Percentiles rank a stretch among this genome's conserved stretches.
Conservation (phyloP, 2,329 filamentous ascomycete species). For the Escovopsis sp. region DNA sequence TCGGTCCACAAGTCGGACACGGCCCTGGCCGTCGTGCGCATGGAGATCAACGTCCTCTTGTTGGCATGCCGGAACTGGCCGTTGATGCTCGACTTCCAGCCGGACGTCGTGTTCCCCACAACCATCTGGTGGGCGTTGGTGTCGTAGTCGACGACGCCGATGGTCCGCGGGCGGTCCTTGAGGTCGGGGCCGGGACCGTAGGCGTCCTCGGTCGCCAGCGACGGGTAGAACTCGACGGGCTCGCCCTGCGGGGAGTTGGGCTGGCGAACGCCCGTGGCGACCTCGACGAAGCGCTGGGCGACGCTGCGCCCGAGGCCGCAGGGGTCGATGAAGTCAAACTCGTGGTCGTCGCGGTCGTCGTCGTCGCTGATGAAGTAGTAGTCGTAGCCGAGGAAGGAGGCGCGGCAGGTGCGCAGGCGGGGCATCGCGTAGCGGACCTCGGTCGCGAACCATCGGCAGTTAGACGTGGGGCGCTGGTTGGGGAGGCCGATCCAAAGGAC, state of each 20-base stretch:
- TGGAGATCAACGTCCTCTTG: too few relatives aligned
- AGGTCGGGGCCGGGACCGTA: constrained; percentile 12
- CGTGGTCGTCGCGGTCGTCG: constrained; percentile 3
- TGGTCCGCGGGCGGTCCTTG: constrained; percentile 10
- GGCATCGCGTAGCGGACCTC: constrained; percentile 20
- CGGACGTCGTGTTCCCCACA: constrained; percentile 25
- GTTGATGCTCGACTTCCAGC: constrained; percentile 28
- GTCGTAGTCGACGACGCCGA: constrained; percentile 19
- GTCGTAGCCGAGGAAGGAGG: constrained; percentile 28
- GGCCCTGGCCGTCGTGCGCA: too few relatives aligned
- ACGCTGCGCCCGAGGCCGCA: constrained; percentile 23
- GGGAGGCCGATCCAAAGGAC: constrained; percentile 31
- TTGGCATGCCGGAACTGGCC: constrained; percentile 29
- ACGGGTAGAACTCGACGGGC: constrained; percentile 19
- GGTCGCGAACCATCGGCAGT: constrained; percentile 28
- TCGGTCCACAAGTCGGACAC: too few relatives aligned
- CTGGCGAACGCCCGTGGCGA: constrained; percentile 25
- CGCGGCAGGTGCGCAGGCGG: constrained; percentile 26
- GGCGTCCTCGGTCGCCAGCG: not conserved
- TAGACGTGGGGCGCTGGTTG: constrained; percentile 21
- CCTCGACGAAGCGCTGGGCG: constrained; percentile 32
- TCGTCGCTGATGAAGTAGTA: constrained; percentile 21
- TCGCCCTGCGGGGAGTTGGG: constrained; percentile 18
- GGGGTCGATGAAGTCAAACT: constrained; percentile 28
- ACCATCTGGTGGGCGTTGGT: constrained; percentile 20